Evolutionary conservation across 345 rosid species (phyloP), one percentile per base, ranked within the genome.

Genomic region (Syzygium aromaticum): DNA sequence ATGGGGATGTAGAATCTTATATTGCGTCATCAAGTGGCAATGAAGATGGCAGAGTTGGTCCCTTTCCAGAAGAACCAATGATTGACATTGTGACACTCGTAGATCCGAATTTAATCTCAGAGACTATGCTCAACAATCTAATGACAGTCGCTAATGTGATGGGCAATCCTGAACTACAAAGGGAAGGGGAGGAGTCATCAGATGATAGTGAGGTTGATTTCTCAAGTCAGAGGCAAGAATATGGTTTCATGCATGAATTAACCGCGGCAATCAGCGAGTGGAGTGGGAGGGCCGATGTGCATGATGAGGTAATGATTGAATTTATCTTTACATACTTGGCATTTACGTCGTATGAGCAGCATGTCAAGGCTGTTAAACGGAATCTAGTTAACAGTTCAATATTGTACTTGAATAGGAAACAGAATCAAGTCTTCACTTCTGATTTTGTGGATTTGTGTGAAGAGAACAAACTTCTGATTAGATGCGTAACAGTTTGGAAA

Each of bases 131-230:
- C 83, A 89, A 90, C 84, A 90, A 88, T 88, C 86, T 92, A 77
- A 88, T 89, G 89, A 90, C 91, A 16, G 84, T 89, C 46, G 84
- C 73, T 88, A 83, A 89, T 54, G 49, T 28, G 25, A 54, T 86
- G 51, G 83, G 86, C 59, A 73, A 88, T 88, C 92, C 90, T 51
- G 91, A 90, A 80, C 84, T 84, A 52, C 93, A 85, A 84, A 90
- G 86, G 27, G 86, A 87, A 86, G 88, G 88, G 85, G 94, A 89
- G 86, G 94, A 90, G 27, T 73, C 82, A 73, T 92, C 95, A n/a
- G 95, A 94, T 87, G 95, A 92, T 67, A 91, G 94, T 87, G 97
- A 94, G 88, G 82, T 93, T 88, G 95, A 95, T 87, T 92, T 95
- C 92, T 91, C 93, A 46, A 88, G 88, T 93, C 86, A 86, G 8